Evolutionary conservation across 352 stramenopile genomes (phyloP), one percentile per base, ranked within the genome.

Genomic region (Pythium myriotylum): DNA sequence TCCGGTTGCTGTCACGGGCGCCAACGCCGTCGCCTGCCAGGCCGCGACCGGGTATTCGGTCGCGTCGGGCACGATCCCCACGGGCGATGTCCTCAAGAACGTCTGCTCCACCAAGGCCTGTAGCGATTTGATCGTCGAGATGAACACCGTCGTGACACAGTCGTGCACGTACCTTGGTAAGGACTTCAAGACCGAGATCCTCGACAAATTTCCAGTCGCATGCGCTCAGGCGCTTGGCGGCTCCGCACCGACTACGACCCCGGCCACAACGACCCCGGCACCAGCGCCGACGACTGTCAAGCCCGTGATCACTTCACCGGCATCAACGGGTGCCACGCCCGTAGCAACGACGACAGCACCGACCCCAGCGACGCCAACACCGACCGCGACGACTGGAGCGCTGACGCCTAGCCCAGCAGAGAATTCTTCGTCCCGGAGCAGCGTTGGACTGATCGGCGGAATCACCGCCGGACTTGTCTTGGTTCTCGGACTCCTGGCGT

Each of bases 71-170:
- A 35, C 16, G 5, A 14, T 60, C 13, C 62, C 59, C 16, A 49
- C 57, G 3, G 54, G 22, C 9, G 54, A 59, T 0, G 27, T 43
- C 0, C 32, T 70, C 20, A 35, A 35, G 29, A 35, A 35, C 5
- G 29, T 35, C 29, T 35, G 29, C 29, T 35, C 29, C 5, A 23
- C 50, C 16, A 61, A 68, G 57, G 35, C 73, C 5, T 77, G 69
- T 46, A 46, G 54, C 47, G 48, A n/a, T 19, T 20, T 69, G 35
- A 23, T 76, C 22, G 23, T 45, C 1, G 42, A 56, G 13, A 27
- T 76, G 50, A 37, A 19, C 2, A 33, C 24, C 17, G 41, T 46
- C 41, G 27, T 53, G 1, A 5, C 29, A 10, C 40, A 14, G 4
- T 41, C 48, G n/a, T 61, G 54, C 32, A 2, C 24, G 17, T 24